Base-by-base conservation (phyloP, 345 rosid species). In the Cardamine chenopodiifolia region DNA sequence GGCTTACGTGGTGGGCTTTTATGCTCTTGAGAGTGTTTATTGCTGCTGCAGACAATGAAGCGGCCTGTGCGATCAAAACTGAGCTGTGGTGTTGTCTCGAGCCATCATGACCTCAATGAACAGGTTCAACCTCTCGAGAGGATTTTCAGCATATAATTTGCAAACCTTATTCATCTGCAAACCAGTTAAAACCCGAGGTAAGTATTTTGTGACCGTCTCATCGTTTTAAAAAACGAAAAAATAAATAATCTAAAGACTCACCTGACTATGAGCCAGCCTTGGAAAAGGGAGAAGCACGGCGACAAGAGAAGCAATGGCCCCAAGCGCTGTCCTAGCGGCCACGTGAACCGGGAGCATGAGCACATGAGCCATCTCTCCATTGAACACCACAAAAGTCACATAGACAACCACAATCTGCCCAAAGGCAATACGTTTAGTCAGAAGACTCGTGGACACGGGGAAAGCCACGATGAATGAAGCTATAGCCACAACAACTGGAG, bases 221-320 rank as follows among this genome's bases (percentile, higher is more conserved):
- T 45, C 23, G 5, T 13, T 8, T 23, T 26, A 48, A 5, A 45
- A 28, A 37, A 5, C 0, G 1, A 1, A 19, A 22, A 57, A 8
- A 32, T 13, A 14, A 0, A 6, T 7, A 12, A 0, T 7, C 1
- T 12, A 22, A 54, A 70, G 66, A 55, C 66, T 68, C 82, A 88
- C 93, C 93, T 90, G 86, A 9, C 31, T 17, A 75, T 79, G 86
- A 53, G 96, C 92, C 9, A 90, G 84, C 35, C 80, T 79, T 68
- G 97, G 97, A 77, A 67, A 86, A 3, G 97, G 96, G 80, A 92
- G 34, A 77, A 86, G 52, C 83, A 84, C 82, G 17, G 96, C 93
- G 69, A 90, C 42, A 49, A 90, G 74, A 10, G 96, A 85, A 50
- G 97, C 97, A 18, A 81, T 37, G 69, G 88, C 92, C 18, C 97